These are phyloP conservation scores for Mortierella sp. DNA, from an alignment of 371 early-diverging fungal species.

Conservation along the genomic window DNA sequence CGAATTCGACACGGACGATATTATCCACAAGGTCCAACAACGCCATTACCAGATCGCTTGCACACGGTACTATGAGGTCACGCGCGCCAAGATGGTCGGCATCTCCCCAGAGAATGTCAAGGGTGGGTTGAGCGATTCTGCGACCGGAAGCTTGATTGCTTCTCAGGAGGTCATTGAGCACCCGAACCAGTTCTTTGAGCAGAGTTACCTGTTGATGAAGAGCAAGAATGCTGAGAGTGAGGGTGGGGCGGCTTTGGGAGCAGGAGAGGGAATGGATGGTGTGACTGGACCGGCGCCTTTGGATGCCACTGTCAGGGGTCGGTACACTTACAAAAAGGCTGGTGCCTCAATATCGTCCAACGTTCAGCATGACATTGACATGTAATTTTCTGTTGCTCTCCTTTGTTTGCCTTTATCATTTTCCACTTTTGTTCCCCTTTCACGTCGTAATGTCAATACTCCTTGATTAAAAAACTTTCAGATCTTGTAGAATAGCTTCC, in stretches of 20 bases:
- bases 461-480: background rate
- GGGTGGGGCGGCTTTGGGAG: background rate
- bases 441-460: background rate
- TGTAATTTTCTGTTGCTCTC: background rate
- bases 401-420: background rate
- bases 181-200: conserved; percentile 95
- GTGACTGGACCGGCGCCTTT: background rate
- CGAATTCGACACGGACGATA: conserved; percentile 72
- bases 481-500: background rate
- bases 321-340: conserved; percentile 47
- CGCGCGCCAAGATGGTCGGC: conserved; percentile 60
- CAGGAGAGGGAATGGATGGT: conserved; percentile 16
- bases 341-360: conserved; percentile 21
- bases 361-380: conserved; percentile 30
- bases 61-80: conserved; percentile 89
- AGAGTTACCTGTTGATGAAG: conserved; percentile 65
- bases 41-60: conserved; percentile 96
- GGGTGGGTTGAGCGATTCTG: conserved; percentile 44
- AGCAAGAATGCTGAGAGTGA: conserved; percentile 4
- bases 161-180: conserved; percentile 84
- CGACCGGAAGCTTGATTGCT: conserved; percentile 55
- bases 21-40: conserved; percentile 75
- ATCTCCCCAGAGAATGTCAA: conserved; percentile 33
- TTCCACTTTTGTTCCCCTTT: background rate
- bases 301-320: conserved; percentile 42